Conservation (phyloP, 106 monocot genomes). For the Hemerocallis citrina region DNA sequence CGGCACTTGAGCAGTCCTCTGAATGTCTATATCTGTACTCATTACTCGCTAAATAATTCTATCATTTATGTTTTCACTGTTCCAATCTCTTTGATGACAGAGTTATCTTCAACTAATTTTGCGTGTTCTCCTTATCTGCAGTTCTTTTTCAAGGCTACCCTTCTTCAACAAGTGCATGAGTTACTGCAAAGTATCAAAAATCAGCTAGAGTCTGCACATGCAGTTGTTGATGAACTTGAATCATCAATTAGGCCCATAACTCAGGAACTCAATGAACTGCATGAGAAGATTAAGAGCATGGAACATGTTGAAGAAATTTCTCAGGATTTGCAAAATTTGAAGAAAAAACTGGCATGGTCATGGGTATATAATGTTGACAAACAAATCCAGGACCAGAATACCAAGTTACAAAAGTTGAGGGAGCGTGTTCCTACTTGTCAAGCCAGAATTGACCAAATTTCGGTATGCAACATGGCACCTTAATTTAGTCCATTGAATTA, state of each 20-base stretch:
- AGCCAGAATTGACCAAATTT: slow-evolving; percentile 58
- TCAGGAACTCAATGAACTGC: slow-evolving; percentile 63
- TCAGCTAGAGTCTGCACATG: slow-evolving; percentile 57
- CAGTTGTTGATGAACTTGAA: slow-evolving; percentile 63
- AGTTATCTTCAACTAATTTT: neutral
- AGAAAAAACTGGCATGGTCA: slow-evolving; percentile 91
- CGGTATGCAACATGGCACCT: slow-evolving; percentile 45
- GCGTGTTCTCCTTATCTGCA: slow-evolving; percentile 14
- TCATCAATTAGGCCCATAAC: slow-evolving; percentile 62
- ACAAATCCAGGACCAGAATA: slow-evolving; percentile 65
- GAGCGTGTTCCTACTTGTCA: slow-evolving; percentile 90
- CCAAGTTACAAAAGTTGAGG: slow-evolving; percentile 59
- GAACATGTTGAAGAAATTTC: slow-evolving; percentile 94
- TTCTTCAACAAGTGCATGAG: slow-evolving; percentile 94
- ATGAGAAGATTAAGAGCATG: slow-evolving; percentile 92
- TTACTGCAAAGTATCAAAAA: slow-evolving; percentile 60
- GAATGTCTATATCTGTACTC: neutral
- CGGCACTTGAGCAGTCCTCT: no score
- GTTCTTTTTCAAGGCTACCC: slow-evolving; percentile 98
- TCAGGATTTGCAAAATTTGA: slow-evolving; percentile 62
- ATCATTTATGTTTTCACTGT: neutral
- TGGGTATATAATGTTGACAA: slow-evolving; percentile 91
- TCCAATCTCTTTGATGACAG: neutral
- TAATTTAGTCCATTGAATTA: no score
- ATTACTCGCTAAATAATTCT: neutral